Base-by-base conservation (phyloP, 345 rosid species). In the Moricandia arvensis region DNA sequence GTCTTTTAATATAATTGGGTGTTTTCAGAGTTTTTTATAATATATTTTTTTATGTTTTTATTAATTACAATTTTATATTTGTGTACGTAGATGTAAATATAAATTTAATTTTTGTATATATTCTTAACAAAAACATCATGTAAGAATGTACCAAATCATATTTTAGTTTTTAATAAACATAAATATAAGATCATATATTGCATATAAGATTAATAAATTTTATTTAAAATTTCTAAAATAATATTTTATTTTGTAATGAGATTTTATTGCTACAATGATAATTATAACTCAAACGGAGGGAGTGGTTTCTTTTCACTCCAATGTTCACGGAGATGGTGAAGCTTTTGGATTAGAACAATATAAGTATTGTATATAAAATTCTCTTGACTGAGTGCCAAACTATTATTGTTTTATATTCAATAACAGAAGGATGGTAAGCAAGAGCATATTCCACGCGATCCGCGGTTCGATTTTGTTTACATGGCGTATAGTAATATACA, bases 401-500 rank as follows among this genome's bases (percentile, higher is more conserved):
- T 54, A 4, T 18, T 18, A n/a, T 54, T 54, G 58, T 43, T 59
- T 27, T 17, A 27, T 26, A 29, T 18, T 43, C 18, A 67, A 66
- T 26, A 68, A 21, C 12, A 45, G n/a, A n/a, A 4, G 9, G 31
- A 21, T 45, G 29, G 29, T 16, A 35, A 33, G n/a, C 18, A 47
- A 47, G 5, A 76, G 47, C 58, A 62, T 62, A 64, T 70, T 43
- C 29, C 59, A 47, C 13, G 74, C 64, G 55, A 55, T 63, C 15
- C 51, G 54, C 47, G 29, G 49, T 69, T 62, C 30, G 29, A 59
- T 60, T 68, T 68, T 69, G 69, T 51, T 59, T 7, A 31, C 31
- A 29, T 29, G 31, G 31, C 31, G 5, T 29, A 29, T 45, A 29
- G 34, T 9, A 51, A 29, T 30, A 35, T 31, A 49, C 55, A 61